phyloP scores from a whole-genome alignment of 371 early-diverging fungal species.

The Actinomortierella wolfii region DNA sequence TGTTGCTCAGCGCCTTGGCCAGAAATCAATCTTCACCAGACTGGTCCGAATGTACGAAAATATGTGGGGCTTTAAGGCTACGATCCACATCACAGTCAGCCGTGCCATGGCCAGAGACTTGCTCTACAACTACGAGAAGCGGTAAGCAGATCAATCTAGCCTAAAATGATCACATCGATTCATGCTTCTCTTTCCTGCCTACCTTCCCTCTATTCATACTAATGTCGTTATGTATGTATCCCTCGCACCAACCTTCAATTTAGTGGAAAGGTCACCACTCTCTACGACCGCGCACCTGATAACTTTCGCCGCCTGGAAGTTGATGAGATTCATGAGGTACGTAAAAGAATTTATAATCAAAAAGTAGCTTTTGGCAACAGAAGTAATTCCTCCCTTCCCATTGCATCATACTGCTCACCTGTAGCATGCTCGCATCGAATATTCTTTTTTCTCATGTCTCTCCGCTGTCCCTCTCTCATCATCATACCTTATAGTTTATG shows the following conservation, averaged over 20 bases:
- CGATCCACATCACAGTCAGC: constrained; percentile 88
- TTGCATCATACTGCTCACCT: neutral
- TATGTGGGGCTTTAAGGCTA: constrained; percentile 71
- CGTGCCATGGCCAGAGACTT: constrained; percentile 82
- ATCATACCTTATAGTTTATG: constrained; percentile 38
- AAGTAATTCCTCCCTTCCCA: neutral
- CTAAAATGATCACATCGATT: too few relatives aligned
- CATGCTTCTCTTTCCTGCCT: too few relatives aligned
- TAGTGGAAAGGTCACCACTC: constrained; percentile 68
- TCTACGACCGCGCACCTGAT: constrained; percentile 75
- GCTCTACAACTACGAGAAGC: constrained; percentile 60
- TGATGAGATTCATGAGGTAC: constrained; percentile 66
- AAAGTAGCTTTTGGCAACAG: neutral
- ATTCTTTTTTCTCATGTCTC: neutral
- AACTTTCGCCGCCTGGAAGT: constrained; percentile 64
- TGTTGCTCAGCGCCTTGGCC: constrained; percentile 75
- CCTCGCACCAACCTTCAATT: too few relatives aligned
- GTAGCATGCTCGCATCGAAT: too few relatives aligned
- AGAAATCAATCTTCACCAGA: constrained; percentile 58
- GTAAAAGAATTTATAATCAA: neutral
- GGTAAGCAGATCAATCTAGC: constrained; percentile 25
- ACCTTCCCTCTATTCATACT: too few relatives aligned
- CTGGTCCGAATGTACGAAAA: constrained; percentile 71
- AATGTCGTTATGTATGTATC: too few relatives aligned
- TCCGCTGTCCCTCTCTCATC: too few relatives aligned